Conservation (phyloP, 495 filamentous ascomycete species). For the Aspergillus heteromorphus region DNA sequence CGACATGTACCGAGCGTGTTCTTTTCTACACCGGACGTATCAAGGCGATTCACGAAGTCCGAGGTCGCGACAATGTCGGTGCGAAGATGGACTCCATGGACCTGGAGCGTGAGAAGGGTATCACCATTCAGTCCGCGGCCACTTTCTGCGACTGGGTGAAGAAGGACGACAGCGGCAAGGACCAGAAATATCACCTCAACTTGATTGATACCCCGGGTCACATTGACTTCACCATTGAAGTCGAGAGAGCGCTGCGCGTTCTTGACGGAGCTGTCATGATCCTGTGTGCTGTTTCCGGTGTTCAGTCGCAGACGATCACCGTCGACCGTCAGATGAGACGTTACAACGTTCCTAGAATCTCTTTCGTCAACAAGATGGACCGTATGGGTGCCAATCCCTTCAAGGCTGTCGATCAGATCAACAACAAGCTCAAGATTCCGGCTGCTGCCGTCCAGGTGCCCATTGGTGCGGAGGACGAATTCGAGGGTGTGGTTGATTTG, state of each 20-base stretch:
- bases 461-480: constrained; percentile 87
- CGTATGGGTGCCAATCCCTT: constrained; percentile 98
- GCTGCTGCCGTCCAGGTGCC: constrained; percentile 95
- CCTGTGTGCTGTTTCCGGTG: constrained; percentile 93
- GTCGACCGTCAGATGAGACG: constrained; percentile 98
- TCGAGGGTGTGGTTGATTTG: constrained; percentile 91
- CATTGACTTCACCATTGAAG: constrained; percentile 99
- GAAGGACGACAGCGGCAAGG: constrained; percentile 61
- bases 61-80: constrained; percentile 90
- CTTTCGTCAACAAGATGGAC: constrained; percentile 99
- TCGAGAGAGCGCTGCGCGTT: constrained; percentile 92
- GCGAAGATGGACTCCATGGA: constrained; percentile 99
- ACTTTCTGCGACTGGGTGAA: constrained; percentile 98
- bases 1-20: constrained; percentile 92
- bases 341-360: constrained; percentile 93
- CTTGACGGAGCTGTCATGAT: constrained; percentile 99
- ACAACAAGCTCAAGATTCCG: constrained; percentile 83
- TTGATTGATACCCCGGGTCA: constrained; percentile 98
- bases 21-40: constrained; percentile 98
- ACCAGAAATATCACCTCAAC: constrained; percentile 95
- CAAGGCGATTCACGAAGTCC: constrained; percentile 95
- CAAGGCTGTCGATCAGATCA: constrained; percentile 96
- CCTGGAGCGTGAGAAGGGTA: constrained; percentile 94
- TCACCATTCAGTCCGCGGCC: constrained; percentile 96
- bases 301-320: constrained; percentile 97